Base-by-base conservation (phyloP, 1,284 basidiomycete genomes). In the Sanghuangporus sanghuang region DNA sequence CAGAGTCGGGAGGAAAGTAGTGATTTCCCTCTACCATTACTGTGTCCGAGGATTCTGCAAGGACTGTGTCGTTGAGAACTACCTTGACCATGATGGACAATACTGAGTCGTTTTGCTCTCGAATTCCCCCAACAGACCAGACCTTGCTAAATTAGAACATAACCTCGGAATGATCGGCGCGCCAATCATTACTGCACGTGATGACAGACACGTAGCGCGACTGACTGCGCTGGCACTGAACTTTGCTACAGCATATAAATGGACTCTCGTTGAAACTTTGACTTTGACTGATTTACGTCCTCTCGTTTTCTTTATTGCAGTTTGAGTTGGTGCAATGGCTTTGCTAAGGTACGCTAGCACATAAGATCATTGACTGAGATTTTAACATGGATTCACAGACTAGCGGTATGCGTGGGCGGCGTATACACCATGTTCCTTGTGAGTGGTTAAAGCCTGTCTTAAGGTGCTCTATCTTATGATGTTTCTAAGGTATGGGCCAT, bases 401-500 rank as follows among this genome's bases (percentile, higher is more conserved):
- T 73, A 36, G 68, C 62, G 11, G 63, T 72, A 39, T 73, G 72
- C 58, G 70, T 73, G 14, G 67, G 56, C 11, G 72, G 72, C 44
- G 72, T 73, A 32, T 73, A 73, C 65, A 69, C 71, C 21, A 73
- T 73, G 72, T 73, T 73, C 61, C 57, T 73, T 64, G 72, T 72
- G 58, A 63, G 71, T 57, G 8, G 1, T 7, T 14, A 44, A 1
- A 16, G 35, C 2, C 3, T 7, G 49, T 32, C 38, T 39, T 35
- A n/a, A 2, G 11, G 5, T 1, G 1, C 23, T n/a, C n/a, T 14
- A 27, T 48, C 67, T 67, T 57, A 67, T 67, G 4, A 5, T 52
- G 39, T 54, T 42, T 39, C 27, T 32, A 68, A 91, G 83, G 75
- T 95, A 61, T 96, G 93, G 93, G 93, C 93, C 14, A 87, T 96